phyloP scores from a whole-genome alignment of 2,329 filamentous ascomycete genomes.

The Neophaeococcomyces mojaviensis region DNA sequence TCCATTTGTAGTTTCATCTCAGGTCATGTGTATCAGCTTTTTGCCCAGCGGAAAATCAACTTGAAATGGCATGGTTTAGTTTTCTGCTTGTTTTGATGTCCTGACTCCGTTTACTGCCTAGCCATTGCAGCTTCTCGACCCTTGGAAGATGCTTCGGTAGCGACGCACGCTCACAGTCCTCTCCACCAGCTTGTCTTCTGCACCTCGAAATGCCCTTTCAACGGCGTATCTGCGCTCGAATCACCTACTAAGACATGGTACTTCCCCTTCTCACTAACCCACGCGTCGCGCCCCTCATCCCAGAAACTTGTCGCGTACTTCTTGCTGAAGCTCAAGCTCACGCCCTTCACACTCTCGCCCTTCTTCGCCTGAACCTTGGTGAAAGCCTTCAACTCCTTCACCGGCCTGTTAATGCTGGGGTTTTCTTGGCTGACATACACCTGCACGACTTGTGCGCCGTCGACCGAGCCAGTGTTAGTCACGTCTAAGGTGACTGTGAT shows the following conservation, averaged over 20 bases:
- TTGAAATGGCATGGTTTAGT: too few species aligned
- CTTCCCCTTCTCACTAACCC: constrained; percentile 58
- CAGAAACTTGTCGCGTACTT: constrained; percentile 64
- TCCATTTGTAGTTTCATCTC: too few species aligned
- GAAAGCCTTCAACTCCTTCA: constrained; percentile 60
- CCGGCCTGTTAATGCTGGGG: constrained; percentile 47
- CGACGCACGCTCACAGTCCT: constrained; percentile 42
- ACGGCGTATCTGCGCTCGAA: constrained; percentile 34
- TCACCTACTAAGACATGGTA: constrained; percentile 57
- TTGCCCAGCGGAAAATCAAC: too few species aligned
- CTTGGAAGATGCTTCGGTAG: too few species aligned
- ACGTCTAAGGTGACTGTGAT: constrained; percentile 42
- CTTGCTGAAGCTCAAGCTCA: constrained; percentile 40
- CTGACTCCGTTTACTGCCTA: too few species aligned
- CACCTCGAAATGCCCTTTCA: constrained; percentile 51
- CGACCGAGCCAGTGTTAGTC: constrained; percentile 47
- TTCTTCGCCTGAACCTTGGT: constrained; percentile 55
- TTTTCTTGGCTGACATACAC: constrained; percentile 42
- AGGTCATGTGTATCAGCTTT: too few species aligned
- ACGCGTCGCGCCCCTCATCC: constrained; percentile 59
- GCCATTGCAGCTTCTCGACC: too few species aligned
- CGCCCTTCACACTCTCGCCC: constrained; percentile 52
- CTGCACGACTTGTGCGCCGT: constrained; percentile 49
- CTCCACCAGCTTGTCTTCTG: constrained; percentile 60
- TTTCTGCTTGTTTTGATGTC: too few species aligned